phyloP scores from a whole-genome alignment of 2,329 filamentous ascomycete genomes.

The Colletotrichum magnum region DNA sequence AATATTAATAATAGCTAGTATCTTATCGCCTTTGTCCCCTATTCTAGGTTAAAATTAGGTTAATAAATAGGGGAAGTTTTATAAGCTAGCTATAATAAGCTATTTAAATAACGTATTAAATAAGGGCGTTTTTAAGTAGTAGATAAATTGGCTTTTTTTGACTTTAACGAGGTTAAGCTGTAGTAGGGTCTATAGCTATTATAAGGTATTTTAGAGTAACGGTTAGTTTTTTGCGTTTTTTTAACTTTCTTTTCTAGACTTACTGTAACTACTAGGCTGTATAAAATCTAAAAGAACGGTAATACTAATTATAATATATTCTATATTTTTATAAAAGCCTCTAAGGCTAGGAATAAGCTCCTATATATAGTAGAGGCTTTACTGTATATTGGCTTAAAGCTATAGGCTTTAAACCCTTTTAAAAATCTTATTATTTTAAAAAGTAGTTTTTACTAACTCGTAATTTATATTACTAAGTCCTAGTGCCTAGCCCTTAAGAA shows the following conservation, averaged over 20 bases:
- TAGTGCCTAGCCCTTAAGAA: constrained; percentile 4
- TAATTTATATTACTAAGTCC: not conserved
- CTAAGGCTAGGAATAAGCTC: constrained; percentile 10
- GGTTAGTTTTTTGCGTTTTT: not conserved
- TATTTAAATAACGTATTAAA: constrained; percentile 6
- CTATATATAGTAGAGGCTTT: not conserved
- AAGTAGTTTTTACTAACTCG: not conserved
- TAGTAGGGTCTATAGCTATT: not conserved
- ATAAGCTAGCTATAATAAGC: not conserved
- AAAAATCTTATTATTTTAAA: not conserved
- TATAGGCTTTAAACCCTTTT: not conserved
- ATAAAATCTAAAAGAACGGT: not conserved
- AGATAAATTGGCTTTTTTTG: not conserved
- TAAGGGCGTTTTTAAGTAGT: not conserved
- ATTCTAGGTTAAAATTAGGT: too few relatives aligned
- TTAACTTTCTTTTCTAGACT: not conserved
- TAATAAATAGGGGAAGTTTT: too few relatives aligned
- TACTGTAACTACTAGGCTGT: not conserved
- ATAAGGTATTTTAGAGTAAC: not conserved
- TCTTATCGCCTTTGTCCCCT: too few relatives aligned
- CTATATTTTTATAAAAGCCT: constrained; percentile 9
- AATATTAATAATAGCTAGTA: too few relatives aligned
- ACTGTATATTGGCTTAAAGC: not conserved
- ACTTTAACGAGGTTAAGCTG: constrained; percentile 7
- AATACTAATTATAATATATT: not conserved